Evolutionary conservation across 805 yeast species (phyloP).

Genomic region (Wickerhamiella musiphila): DNA sequence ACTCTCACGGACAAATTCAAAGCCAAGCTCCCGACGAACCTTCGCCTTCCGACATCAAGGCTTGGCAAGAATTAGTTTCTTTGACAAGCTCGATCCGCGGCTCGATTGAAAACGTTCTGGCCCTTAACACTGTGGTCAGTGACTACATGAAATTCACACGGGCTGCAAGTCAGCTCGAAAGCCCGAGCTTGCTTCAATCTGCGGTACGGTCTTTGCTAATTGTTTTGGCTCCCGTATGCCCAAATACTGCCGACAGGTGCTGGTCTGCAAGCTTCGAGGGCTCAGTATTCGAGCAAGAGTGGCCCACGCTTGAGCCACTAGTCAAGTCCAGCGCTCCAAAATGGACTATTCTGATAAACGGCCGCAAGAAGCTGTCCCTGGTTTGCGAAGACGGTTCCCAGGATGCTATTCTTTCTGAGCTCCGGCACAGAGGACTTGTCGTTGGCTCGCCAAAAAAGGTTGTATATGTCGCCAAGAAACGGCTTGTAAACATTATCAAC

Average conservation of each 20-base stretch:
- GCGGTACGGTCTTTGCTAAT: constrained; percentile 32
- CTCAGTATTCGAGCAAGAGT: constrained; percentile 39
- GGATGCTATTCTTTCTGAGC: constrained; percentile 6
- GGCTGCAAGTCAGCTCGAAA: constrained; percentile 24
- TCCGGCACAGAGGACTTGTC: not conserved
- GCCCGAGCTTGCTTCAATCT: constrained; percentile 23
- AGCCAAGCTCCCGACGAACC: not conserved
- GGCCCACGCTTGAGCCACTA: constrained; percentile 38
- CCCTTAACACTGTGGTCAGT: constrained; percentile 73
- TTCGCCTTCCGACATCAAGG: constrained; percentile 30
- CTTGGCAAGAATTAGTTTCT: constrained; percentile 41
- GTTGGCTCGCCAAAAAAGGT: not conserved
- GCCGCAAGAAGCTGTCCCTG: constrained; percentile 26
- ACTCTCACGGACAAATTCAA: constrained; percentile 6
- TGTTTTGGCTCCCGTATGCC: constrained; percentile 66
- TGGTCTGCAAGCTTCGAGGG: constrained; percentile 35
- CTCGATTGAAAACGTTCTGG: constrained; percentile 39
- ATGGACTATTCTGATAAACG: constrained; percentile 56
- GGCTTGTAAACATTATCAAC: constrained; percentile 8
- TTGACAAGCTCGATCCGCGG: constrained; percentile 34
- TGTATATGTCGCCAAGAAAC: constrained; percentile 10
- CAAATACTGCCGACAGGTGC: constrained; percentile 67
- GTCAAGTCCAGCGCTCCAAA: constrained; percentile 25
- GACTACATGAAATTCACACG: constrained; percentile 72
- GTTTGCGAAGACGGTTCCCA: constrained; percentile 3